Evolutionary conservation across 495 filamentous ascomycete genomes (phyloP), one percentile per base, ranked within the genome.

Genomic region (Aspergillus incahuasiensis): DNA sequence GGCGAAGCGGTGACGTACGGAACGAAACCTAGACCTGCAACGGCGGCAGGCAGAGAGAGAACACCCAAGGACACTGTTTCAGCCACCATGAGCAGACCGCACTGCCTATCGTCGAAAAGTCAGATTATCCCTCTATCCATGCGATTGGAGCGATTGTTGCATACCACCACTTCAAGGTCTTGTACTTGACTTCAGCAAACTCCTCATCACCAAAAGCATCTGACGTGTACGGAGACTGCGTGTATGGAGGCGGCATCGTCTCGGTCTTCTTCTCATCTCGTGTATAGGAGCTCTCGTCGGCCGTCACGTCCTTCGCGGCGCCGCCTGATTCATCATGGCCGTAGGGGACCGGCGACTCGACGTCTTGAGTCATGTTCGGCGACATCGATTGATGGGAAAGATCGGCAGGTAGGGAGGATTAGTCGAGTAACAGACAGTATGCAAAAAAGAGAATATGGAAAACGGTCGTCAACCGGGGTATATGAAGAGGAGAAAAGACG

Each of bases 1-100:
- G 13, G 30, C 11, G 18, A 48, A 18, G 32, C 38, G 20, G 18
- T 39, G 21, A 66, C 63, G 42, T 65, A 73, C 63, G 74, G 74
- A n/a, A 86, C 75, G 67, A 89, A 78, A 28, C 86, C 86, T 20
- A 89, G 62, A 7, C 74, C 73, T 24, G 86, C 85, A 34, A 89
- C 81, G n/a, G 80, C 82, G 6, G 72, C 67, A 4, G 86, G 86
- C 20, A 89, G 73, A 30, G 82, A 83, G 35, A 89, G 74, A 61
- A 82, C 82, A 44, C 86, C 86, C n/a, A 88, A 77, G 5, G 85
- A 85, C 38, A 89, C 84, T n/a, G 85, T 86, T 63, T 87, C 84
- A 48, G 86, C 86, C 62, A 89, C 85, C 69, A 89, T 81, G 52
- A 88, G 64, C 44, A 74, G 49, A 58, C 74, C 74, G 56, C 72